A percentile compares a stretch with the other conserved stretches of the same genome.
Evolutionary conservation across 164 flowering plant species (phyloP).

Genomic region (Paratinospora sagittata): DNA sequence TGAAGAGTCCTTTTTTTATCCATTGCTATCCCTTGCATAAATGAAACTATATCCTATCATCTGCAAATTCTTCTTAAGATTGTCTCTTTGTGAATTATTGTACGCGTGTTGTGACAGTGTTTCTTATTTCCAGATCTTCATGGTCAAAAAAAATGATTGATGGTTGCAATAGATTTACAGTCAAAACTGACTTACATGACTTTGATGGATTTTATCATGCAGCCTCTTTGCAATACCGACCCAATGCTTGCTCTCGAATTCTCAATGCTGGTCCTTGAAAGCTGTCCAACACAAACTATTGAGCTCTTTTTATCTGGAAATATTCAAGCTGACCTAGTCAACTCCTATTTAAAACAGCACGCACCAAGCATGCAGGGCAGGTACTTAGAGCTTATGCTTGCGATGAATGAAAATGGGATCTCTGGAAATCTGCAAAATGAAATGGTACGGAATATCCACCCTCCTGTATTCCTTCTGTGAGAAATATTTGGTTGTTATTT

Average conservation of each 20-base stretch:
- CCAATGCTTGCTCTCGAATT: constrained; percentile 94
- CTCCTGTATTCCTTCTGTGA: not conserved
- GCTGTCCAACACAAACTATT: constrained; percentile 88
- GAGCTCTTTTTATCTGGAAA: constrained; percentile 91
- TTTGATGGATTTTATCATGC: constrained; percentile 33
- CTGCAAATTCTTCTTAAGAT: not conserved
- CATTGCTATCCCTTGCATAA: not conserved
- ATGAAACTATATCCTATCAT: no score
- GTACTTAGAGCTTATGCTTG: constrained; percentile 87
- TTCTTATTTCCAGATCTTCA: no score
- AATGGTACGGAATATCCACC: constrained; percentile 46
- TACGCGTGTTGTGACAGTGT: not conserved
- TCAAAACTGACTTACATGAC: no score
- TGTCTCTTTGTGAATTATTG: not conserved
- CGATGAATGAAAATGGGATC: constrained; percentile 78
- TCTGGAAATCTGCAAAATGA: constrained; percentile 96
- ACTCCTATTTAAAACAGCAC: constrained; percentile 91
- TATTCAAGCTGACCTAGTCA: constrained; percentile 90
- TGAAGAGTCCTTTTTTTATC: not conserved
- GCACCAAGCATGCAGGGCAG: constrained; percentile 92
- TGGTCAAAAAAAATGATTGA: no score
- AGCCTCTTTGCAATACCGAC: constrained; percentile 89
- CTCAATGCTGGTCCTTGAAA: constrained; percentile 89
- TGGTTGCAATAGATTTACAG: no score
- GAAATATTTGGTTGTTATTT: not conserved